Evolutionary conservation across 768 basidiomycete genomes (phyloP), one percentile per base, ranked within the genome.

Genomic region (Leccinum disarticulatum): DNA sequence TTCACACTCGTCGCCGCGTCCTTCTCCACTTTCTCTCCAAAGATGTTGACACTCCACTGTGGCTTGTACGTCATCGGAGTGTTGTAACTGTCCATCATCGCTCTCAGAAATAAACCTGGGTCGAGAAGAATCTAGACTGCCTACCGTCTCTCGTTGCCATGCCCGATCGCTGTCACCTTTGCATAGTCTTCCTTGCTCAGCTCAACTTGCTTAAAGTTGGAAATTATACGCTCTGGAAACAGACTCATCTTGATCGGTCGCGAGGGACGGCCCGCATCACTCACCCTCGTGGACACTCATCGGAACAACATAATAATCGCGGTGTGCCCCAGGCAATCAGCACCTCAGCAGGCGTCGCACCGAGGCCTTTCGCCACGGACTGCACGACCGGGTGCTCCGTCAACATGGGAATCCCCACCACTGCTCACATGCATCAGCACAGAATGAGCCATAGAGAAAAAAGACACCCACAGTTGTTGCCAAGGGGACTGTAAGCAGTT

Each of bases 301-400:
- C 17, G 93, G 93, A 66, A 94, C 91, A 61, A 94, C 88, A 9
- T 86, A 86, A 73, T 86, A 87, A 13, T 91, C 93, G 46, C 91
- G 82, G 65, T 86, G 71, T 38, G 75, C 82, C 13, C 91, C 91
- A 95, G 0, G 91, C 90, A 61, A 96, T 76, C 56, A 95, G 80
- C 38, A 95, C 87, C 72, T 95, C 90, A 0, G 91, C 93, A 3
- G 90, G 77, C 1, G 87, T 87, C 5, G 85, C 87, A 35, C 77
- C 76, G 36, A 88, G 79, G 66, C 78, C 80, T 61, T 83, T 72
- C 22, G 91, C 91, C 51, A 93, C 79, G 56, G 81, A 81, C 50
- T 79, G 66, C 27, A 95, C 81, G 50, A 76, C 77, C 4, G 83
- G 73, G 70, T 90, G 77, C 48, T 92, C 90, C 3, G 87, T 87